phyloP scores from a whole-genome alignment of 108 stramenopile species.

The Nitzschia inconspicua region DNA sequence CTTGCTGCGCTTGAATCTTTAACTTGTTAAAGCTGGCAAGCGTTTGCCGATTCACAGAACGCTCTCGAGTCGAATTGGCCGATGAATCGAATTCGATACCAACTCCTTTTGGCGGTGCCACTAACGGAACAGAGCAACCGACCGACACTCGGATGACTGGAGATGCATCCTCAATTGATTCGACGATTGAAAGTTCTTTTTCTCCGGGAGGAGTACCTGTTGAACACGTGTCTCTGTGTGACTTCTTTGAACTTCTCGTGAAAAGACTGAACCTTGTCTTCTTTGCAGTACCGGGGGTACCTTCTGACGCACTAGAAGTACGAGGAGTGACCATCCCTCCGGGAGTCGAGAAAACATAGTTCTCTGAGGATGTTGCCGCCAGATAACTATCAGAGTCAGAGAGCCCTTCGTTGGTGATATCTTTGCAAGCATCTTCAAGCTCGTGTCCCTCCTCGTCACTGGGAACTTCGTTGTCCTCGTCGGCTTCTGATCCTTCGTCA shows the following conservation, averaged over 20 bases:
- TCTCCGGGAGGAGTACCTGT: neutral
- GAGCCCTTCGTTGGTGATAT: too few species aligned
- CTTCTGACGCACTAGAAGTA: neutral
- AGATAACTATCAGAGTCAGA: too few species aligned
- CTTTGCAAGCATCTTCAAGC: too few species aligned
- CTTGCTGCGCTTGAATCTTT: constrained; percentile 24
- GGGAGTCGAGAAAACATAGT: too few species aligned
- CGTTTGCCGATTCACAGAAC: constrained; percentile 23
- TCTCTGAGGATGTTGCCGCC: too few species aligned
- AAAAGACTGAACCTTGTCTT: too few species aligned
- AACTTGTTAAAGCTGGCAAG: constrained; percentile 36
- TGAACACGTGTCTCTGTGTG: neutral
- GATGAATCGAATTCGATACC: neutral
- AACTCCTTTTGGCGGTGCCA: constrained; percentile 15
- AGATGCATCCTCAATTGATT: too few species aligned
- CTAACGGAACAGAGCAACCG: constrained; percentile 7
- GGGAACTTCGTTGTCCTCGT: constrained; percentile 2
- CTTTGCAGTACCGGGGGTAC: neutral
- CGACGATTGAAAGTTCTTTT: neutral
- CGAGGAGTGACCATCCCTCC: too few species aligned
- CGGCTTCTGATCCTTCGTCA: neutral
- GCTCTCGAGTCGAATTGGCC: neutral
- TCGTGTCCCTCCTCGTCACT: too few species aligned
- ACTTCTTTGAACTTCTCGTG: neutral
- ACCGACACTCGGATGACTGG: too few species aligned